These are phyloP conservation scores for Serendipita indica DNA, from an alignment of 768 basidiomycete species.

Conservation along the genomic window DNA sequence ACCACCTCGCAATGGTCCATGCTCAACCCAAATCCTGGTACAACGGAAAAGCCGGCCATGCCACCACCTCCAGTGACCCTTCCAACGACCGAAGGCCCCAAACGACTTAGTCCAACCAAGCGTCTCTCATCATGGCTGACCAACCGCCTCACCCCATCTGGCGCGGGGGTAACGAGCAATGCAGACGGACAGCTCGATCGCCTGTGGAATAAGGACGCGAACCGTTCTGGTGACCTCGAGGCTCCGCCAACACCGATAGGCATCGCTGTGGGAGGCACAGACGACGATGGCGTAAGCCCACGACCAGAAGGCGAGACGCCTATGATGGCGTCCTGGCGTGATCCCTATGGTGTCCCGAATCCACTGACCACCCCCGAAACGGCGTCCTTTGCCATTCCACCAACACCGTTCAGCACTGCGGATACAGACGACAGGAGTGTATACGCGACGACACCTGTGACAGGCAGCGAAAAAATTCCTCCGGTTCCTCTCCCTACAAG, in stretches of 20 bases:
- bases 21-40: not conserved
- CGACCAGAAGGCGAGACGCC: not conserved
- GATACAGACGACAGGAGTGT: not conserved
- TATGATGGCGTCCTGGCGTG: not conserved
- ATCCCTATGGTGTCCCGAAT: not conserved
- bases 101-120: not conserved
- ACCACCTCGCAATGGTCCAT: not conserved
- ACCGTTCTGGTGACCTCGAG: not conserved
- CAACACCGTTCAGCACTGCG: not conserved
- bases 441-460: not conserved
- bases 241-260: not conserved
- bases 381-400: not conserved
- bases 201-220: not conserved
- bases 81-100: not conserved
- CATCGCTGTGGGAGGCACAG: not conserved
- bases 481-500: no score
- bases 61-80: not conserved
- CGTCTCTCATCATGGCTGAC: not conserved
- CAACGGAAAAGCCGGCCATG: no score
- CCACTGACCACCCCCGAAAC: not conserved
- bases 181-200: not conserved
- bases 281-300: not conserved
- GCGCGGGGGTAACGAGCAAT: not conserved
- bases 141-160: not conserved
- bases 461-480: not conserved